Evolutionary conservation across 352 stramenopile species (phyloP).

Genomic region (Pythium insidiosum): DNA sequence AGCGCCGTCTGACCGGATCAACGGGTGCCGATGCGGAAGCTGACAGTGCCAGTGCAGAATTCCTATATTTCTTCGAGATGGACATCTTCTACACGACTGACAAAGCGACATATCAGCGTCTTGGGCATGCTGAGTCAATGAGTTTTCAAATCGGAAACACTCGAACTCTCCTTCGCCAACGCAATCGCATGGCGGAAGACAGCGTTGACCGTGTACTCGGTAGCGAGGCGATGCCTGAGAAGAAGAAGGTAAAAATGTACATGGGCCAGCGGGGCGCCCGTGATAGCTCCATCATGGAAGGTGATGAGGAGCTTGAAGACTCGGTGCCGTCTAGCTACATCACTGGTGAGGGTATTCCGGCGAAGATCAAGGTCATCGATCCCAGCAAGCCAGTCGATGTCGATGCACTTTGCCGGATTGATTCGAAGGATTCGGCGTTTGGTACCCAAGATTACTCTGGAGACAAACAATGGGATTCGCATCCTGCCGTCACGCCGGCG

Average conservation of each 20-base stretch:
- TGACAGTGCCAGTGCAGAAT: constrained; percentile 42
- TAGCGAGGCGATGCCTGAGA: constrained; percentile 54
- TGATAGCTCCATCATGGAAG: constrained; percentile 32
- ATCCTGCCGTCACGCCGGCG: constrained; percentile 3
- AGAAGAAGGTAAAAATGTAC: constrained; percentile 69
- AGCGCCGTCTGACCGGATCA: constrained; percentile 46
- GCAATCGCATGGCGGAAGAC: constrained; percentile 70
- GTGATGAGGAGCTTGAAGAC: constrained; percentile 3
- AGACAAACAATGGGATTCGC: constrained; percentile 1
- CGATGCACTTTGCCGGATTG: constrained; percentile 30
- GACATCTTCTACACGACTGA: constrained; percentile 71
- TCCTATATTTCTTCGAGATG: constrained; percentile 85
- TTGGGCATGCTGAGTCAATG: constrained; percentile 64
- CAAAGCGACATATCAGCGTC: constrained; percentile 44
- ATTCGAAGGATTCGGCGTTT: constrained; percentile 52
- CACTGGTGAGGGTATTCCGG: constrained; percentile 25
- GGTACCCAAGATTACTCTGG: constrained; percentile 1
- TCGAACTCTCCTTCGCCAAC: constrained; percentile 70
- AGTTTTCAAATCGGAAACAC: constrained; percentile 86
- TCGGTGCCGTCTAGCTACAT: constrained; percentile 16
- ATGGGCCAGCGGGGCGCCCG: constrained; percentile 26
- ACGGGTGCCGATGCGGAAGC: constrained; percentile 27
- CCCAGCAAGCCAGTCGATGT: constrained; percentile 22
- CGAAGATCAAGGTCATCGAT: constrained; percentile 17
- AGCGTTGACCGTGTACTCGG: constrained; percentile 41